phyloP scores from a whole-genome alignment of 495 filamentous ascomycete genomes.

The Neurospora sp. region DNA sequence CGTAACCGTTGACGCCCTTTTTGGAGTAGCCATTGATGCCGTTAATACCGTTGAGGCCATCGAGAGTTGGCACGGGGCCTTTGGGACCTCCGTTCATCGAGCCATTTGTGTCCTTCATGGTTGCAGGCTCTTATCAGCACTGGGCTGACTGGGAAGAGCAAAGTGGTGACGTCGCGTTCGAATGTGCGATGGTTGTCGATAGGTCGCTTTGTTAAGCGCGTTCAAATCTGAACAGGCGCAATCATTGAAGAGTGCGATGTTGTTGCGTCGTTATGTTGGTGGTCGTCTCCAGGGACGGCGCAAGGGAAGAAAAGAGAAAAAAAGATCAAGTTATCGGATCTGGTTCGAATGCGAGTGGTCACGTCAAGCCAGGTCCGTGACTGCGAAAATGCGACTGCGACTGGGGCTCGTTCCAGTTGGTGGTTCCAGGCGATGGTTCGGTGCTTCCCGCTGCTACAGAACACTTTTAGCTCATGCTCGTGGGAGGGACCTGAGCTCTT shows the following conservation, averaged over 20 bases:
- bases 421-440: background rate
- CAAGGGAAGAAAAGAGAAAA: background rate
- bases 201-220: background rate
- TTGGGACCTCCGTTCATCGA: conserved; percentile 12
- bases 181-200: background rate
- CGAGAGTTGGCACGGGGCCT: background rate
- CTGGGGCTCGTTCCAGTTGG: background rate
- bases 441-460: background rate
- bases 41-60: background rate
- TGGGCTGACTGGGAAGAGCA: conserved; percentile 9
- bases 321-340: background rate
- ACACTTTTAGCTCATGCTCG: background rate
- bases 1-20: background rate
- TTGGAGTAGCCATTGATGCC: background rate
- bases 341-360: background rate
- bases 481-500: background rate
- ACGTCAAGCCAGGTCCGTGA: background rate
- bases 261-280: background rate
- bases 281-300: background rate
- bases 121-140: conserved; percentile 12
- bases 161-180: background rate
- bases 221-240: background rate
- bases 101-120: conserved; percentile 28
- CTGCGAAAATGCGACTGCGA: background rate
- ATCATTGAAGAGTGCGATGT: background rate